phyloP scores from a whole-genome alignment of 805 yeast species.

The Kazachstania kunashirensis region DNA sequence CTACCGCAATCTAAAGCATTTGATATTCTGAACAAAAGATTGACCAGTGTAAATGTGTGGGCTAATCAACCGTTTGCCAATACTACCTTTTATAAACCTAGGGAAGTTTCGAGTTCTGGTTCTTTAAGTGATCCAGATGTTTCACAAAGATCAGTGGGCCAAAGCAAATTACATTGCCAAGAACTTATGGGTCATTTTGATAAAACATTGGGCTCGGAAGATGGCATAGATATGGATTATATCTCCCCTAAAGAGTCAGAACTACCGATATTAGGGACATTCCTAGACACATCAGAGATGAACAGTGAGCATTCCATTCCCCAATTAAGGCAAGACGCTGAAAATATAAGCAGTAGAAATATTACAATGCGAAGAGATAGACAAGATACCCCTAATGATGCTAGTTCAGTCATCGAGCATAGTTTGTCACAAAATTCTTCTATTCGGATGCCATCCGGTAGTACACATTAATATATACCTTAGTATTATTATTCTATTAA shows the following conservation, averaged over 20 bases:
- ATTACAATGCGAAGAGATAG: neutral
- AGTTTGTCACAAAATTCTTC: neutral
- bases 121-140: slow-evolving; percentile 11
- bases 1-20: slow-evolving; percentile 91
- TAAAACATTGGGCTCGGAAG: slow-evolving; percentile 7
- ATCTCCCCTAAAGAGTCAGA: slow-evolving; percentile 4
- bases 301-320: neutral
- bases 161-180: slow-evolving; percentile 19
- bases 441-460: neutral
- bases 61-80: slow-evolving; percentile 14
- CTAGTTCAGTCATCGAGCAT: slow-evolving; percentile 7
- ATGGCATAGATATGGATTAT: neutral
- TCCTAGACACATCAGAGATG: slow-evolving; percentile 7
- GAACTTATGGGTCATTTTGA: slow-evolving; percentile 27
- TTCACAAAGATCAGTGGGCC: slow-evolving; percentile 22
- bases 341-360: neutral
- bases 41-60: slow-evolving; percentile 36
- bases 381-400: slow-evolving; percentile 7
- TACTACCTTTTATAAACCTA: slow-evolving; percentile 5
- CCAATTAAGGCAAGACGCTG: neutral
- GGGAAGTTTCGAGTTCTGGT: slow-evolving; percentile 4
- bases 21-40: slow-evolving; percentile 65
- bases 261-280: slow-evolving; percentile 6
- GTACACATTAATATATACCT: neutral
- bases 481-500: slow-evolving; percentile 1